phyloP scores from a whole-genome alignment of 139 green algal genomes.

The Astrephomene gubernaculifera region DNA sequence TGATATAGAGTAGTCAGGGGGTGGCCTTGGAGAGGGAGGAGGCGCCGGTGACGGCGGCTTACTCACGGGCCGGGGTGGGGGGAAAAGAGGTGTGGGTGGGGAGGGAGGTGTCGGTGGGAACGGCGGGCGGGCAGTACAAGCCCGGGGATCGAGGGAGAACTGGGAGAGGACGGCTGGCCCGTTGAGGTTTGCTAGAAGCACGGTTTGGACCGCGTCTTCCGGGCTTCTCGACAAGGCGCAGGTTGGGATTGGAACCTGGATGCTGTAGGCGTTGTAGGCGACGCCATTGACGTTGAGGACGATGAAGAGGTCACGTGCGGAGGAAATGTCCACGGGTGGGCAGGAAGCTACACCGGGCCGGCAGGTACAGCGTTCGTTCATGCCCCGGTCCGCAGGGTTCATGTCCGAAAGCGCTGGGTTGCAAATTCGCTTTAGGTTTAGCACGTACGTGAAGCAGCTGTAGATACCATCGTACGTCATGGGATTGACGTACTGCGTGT shows the following conservation, averaged over 20 bases:
- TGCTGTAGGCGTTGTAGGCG: neutral
- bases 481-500: constrained; percentile 40
- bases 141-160: neutral
- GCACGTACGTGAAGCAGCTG: constrained; percentile 29
- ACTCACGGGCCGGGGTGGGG: neutral
- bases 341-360: neutral
- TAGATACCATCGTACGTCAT: neutral
- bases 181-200: constrained; percentile 33
- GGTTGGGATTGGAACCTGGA: neutral
- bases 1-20: neutral
- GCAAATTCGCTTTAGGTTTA: constrained; percentile 33
- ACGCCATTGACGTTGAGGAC: constrained; percentile 31
- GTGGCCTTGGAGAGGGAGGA: too few species aligned
- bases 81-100: neutral
- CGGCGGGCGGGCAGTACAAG: neutral
- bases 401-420: neutral
- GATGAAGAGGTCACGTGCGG: neutral
- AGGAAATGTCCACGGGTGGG: constrained; percentile 29
- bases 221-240: neutral
- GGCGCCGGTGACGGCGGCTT: too few species aligned
- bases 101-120: neutral
- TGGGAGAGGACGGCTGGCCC: constrained; percentile 18
- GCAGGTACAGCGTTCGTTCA: constrained; percentile 28
- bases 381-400: constrained; percentile 16
- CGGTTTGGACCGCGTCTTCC: neutral